Conservation (phyloP, 2,329 filamentous ascomycete genomes). For the Neospermospora avenae region DNA sequence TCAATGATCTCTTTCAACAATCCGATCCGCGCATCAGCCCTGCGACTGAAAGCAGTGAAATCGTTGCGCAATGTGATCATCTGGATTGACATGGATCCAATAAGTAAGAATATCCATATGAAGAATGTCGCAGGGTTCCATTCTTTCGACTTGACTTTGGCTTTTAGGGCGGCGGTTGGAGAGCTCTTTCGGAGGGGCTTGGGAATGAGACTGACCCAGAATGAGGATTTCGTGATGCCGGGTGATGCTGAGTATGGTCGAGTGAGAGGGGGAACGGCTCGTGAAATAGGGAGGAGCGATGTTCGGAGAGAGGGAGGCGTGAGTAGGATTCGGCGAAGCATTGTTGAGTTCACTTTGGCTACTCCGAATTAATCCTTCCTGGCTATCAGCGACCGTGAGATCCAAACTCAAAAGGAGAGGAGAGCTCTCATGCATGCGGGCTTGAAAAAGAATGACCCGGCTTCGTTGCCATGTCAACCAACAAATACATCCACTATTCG, state of each 20-base stretch:
- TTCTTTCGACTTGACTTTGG: conserved; percentile 52
- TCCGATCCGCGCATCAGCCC: conserved; percentile 75
- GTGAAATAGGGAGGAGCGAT: conserved; percentile 16
- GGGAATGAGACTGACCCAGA: conserved; percentile 70
- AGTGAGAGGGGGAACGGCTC: conserved; percentile 9
- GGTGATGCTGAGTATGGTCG: conserved; percentile 39
- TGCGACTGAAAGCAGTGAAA: conserved; percentile 67
- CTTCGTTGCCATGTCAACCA: conserved; percentile 11
- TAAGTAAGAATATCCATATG: conserved; percentile 77
- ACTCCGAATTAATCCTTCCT: neutral
- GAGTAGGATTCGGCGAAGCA: conserved; percentile 25
- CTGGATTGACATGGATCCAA: conserved; percentile 94
- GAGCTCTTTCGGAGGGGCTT: conserved; percentile 55
- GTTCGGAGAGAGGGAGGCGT: conserved; percentile 27
- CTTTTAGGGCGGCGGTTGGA: conserved; percentile 37
- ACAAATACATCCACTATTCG: neutral
- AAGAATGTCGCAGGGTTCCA: conserved; percentile 84
- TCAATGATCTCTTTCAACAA: conserved; percentile 73
- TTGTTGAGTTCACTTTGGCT: conserved; percentile 11
- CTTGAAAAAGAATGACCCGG: neutral
- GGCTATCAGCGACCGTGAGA: neutral
- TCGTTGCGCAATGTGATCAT: conserved; percentile 80
- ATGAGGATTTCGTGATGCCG: conserved; percentile 36
- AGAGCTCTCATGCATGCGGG: no score
- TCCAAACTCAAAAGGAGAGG: neutral